Base-by-base conservation (phyloP, 2,329 filamentous ascomycete species). In the Botrytis medusae region DNA sequence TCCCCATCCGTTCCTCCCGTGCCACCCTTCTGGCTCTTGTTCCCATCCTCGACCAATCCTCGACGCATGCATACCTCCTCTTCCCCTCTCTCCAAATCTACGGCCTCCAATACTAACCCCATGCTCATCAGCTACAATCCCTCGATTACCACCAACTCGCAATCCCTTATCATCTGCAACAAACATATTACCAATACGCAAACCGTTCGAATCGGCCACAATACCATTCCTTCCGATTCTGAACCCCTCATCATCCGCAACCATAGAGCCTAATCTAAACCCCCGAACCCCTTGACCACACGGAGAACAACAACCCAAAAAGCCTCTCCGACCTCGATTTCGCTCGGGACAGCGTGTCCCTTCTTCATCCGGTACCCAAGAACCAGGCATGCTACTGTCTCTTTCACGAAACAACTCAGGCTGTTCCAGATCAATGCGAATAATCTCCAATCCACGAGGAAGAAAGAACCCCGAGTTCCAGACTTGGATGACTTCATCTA, bases 401-500 rank as follows among this genome's bases (percentile, higher is more conserved):
- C 48, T 51, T 37, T 46, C 48, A 18, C 32, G 10, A 25, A 40
- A 16, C 22, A 40, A 22, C 37, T 61, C 65, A 37, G 48, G 32
- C n/a, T 48, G 8, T 65, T 25, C 61, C 25, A n/a, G 2, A 16
- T 69, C 48, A 85, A 82, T 69, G 87, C 82, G 3, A 75, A 80
- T 54, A 83, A 90, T 82, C 3, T 77, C 80, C 16, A 89, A 80
- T 22, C 85, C 85, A 18, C 88, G 82, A 2, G 86, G 86, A 1
- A 77, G 80, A 73, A 90, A 90, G 79, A 90, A 89, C 6, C 84
- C 84, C 4, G 84, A 82, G 75, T 90, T 90, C 88, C 88, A 90
- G 76, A 89, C 85, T 63, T 82, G 78, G 1, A 87, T 81, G 0
- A 85, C 85, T 1, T 80, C 80, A 29, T 85, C 83, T 9, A 83